These are phyloP conservation scores for Hordeum marinum DNA, from an alignment of 176 grass and related monocot genomes.

Conservation along the genomic window DNA sequence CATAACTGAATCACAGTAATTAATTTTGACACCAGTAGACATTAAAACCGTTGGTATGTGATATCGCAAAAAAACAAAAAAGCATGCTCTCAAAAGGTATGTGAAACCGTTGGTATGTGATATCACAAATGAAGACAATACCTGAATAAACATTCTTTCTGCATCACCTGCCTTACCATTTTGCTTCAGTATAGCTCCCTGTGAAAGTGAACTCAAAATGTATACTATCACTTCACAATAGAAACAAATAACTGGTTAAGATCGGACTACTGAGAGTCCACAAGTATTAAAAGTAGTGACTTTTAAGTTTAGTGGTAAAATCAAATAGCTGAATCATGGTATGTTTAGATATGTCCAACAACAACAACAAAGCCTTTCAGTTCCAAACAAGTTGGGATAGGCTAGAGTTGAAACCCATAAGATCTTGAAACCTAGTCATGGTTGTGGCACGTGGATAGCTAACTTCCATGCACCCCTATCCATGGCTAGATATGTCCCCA, in stretches of 20 bases:
- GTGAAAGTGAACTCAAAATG: conserved; percentile 16
- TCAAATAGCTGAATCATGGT: neutral
- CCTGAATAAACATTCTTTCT: conserved; percentile 98
- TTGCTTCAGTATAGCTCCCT: conserved; percentile 93
- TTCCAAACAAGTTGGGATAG: too few species aligned
- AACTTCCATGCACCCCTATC: too few species aligned
- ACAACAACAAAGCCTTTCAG: too few species aligned
- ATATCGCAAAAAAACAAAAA: neutral
- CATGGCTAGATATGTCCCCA: neutral
- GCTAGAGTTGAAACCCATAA: too few species aligned
- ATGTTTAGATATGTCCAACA: neutral
- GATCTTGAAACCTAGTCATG: too few species aligned
- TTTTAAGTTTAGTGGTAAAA: neutral
- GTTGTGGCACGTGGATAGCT: too few species aligned
- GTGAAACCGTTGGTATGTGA: neutral
- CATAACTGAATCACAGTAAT: neutral
- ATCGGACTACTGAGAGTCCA: neutral
- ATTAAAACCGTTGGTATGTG: neutral
- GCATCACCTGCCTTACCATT: conserved; percentile 82
- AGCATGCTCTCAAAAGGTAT: neutral
- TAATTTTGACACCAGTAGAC: neutral
- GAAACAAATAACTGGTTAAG: conserved; percentile 12
- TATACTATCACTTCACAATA: neutral
- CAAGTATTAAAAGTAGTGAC: neutral
- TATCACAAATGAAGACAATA: conserved; percentile 28